Base-by-base conservation (phyloP, 169 alveolate genomes). In the Babesia caballi region DNA sequence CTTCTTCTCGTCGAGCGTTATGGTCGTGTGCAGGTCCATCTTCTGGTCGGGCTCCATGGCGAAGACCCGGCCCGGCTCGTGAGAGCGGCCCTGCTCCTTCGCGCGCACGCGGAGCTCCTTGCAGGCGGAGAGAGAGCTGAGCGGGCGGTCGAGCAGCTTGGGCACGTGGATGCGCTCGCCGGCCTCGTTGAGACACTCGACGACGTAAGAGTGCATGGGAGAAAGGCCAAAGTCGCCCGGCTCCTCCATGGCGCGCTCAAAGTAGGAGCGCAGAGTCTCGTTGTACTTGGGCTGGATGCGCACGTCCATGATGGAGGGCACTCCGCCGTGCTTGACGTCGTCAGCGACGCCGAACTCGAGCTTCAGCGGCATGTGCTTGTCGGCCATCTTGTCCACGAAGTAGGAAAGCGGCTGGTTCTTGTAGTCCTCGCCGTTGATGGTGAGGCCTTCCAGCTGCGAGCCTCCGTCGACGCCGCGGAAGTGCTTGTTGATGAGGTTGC, bases 211-310 rank as follows among this genome's bases (percentile, higher is more conserved):
- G 36, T 81, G 84, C 38, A 70, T 14, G 14, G 88, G 88, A 8
- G 84, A 70, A 4, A 81, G 72, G 17, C 88, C 88, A 51, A 56
- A 81, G 42, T 60, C 88, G n/a, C 58, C 36, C 12, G 88, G 88
- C 50, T 69, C 83, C 19, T 61, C 80, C 36, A 66, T 38, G 7
- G 88, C 88, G 17, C 88, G 57, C 0, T 54, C 74, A 51, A 81
- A 81, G 57, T 61, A 81, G 23, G 59, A 57, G 35, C 84, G 59
- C 12, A 81, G 25, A 8, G 88, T 81, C 41, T 81, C 88, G 38
- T 42, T 11, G 70, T 66, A 65, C 74, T 81, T 81, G 27, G 88
- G 88, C 61, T 81, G 82, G 30, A 81, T 71, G 41, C 51, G 54
- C 21, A 81, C 66, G 35, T 53, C 27, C n/a, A 23, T 46, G n/a